Evolutionary conservation across 2,329 filamentous ascomycete species (phyloP).

Genomic region (Colletotrichum truncatum): DNA sequence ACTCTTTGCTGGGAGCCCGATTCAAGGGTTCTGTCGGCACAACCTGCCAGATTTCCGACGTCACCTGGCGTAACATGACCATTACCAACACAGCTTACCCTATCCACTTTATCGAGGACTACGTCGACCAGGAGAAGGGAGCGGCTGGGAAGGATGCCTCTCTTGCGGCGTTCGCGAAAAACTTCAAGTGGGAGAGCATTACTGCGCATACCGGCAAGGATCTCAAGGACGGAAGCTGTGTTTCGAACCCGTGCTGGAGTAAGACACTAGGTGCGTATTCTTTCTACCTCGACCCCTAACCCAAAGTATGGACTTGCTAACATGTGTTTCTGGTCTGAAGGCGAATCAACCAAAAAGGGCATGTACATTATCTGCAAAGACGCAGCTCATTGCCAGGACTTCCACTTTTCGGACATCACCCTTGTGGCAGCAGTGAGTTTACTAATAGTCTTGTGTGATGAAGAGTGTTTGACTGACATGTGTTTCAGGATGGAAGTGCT

Average conservation of each 20-base stretch:
- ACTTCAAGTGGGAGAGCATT: slow-evolving; percentile 14
- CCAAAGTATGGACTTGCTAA: neutral
- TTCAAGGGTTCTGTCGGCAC: slow-evolving; percentile 20
- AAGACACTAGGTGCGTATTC: neutral
- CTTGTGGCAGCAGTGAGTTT: slow-evolving; percentile 1
- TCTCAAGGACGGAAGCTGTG: slow-evolving; percentile 14
- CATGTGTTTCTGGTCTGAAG: neutral
- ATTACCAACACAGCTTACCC: slow-evolving; percentile 16
- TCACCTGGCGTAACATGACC: slow-evolving; percentile 17
- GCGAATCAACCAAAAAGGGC: neutral
- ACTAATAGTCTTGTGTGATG: too few relatives aligned
- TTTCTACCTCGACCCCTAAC: neutral
- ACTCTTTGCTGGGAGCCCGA: slow-evolving; percentile 6
- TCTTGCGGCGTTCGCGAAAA: slow-evolving; percentile 11
- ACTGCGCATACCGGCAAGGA: neutral
- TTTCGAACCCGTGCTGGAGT: slow-evolving; percentile 12
- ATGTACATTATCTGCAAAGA: slow-evolving; percentile 21
- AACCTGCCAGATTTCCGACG: slow-evolving; percentile 11
- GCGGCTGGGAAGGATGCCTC: slow-evolving; percentile 3
- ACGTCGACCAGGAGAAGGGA: slow-evolving; percentile 20
- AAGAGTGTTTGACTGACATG: too few relatives aligned
- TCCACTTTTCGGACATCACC: slow-evolving; percentile 10
- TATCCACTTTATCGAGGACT: slow-evolving; percentile 20
- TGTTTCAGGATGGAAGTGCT: neutral
- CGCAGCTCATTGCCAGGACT: slow-evolving; percentile 14